phyloP scores from a whole-genome alignment of 305 asterid genomes.

The Fraxinus paxiana region DNA sequence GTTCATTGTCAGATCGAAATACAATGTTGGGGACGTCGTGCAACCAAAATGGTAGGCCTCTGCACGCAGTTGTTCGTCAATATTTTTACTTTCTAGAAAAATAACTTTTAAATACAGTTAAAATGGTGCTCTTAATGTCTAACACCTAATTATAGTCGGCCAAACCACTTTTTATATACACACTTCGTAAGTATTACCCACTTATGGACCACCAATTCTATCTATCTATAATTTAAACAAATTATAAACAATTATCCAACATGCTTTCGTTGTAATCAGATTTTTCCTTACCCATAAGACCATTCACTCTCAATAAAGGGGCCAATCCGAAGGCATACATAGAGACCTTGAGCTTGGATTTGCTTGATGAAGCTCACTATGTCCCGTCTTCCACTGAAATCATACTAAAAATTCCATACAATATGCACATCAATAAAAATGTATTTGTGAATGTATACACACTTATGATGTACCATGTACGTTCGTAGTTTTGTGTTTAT shows the following conservation, averaged over 20 bases:
- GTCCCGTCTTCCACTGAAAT: constrained; percentile 63
- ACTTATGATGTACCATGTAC: not conserved
- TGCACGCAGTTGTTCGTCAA: constrained; percentile 16
- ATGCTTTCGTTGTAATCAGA: not conserved
- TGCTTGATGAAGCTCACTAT: constrained; percentile 60
- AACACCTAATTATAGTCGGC: not conserved
- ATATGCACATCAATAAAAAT: not conserved
- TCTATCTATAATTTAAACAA: not conserved
- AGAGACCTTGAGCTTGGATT: constrained; percentile 68
- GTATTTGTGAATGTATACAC: not conserved
- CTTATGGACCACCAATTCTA: not conserved
- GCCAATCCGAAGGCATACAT: constrained; percentile 76
- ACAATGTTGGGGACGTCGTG: constrained; percentile 64
- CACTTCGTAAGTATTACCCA: not conserved
- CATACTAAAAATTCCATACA: constrained; percentile 41
- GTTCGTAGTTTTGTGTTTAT: not conserved
- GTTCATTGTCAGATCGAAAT: constrained; percentile 72
- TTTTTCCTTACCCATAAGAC: constrained; percentile 63
- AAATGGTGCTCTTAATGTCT: not conserved
- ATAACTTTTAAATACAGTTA: not conserved
- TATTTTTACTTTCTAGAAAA: not conserved
- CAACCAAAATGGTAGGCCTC: constrained; percentile 90
- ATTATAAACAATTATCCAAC: not conserved
- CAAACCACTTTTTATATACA: not conserved
- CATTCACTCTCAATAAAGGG: constrained; percentile 83